These are phyloP conservation scores for Samsoniella hepiali DNA, from an alignment of 2,329 filamentous ascomycete genomes.

Conservation along the genomic window DNA sequence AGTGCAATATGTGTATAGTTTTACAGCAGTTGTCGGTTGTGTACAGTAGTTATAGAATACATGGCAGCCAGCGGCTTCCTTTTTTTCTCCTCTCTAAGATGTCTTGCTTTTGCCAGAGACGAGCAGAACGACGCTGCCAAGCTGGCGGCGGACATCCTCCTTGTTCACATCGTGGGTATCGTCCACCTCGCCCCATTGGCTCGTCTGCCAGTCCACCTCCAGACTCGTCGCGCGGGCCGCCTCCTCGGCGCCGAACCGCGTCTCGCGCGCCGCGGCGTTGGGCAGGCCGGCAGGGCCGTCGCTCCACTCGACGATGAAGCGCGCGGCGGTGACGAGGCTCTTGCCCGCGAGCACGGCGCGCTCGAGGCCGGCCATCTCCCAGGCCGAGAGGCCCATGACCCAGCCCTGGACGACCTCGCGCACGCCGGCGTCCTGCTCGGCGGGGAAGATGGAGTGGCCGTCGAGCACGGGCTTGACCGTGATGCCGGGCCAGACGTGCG, in stretches of 20 bases:
- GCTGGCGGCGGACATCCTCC: slow-evolving; percentile 81
- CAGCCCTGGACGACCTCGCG: slow-evolving; percentile 73
- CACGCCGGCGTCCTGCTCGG: slow-evolving; percentile 70
- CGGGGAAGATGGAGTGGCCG: slow-evolving; percentile 70
- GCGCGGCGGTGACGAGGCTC: slow-evolving; percentile 72
- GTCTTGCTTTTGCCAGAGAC: slow-evolving; percentile 58
- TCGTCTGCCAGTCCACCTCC: slow-evolving; percentile 87
- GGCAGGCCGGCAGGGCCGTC: slow-evolving; percentile 57
- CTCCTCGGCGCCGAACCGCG: slow-evolving; percentile 70
- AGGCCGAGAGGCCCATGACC: slow-evolving; percentile 68
- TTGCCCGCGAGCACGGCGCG: slow-evolving; percentile 81
- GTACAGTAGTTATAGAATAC: slow-evolving; percentile 13
- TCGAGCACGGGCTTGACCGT: slow-evolving; percentile 79
- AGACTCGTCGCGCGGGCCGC: slow-evolving; percentile 73
- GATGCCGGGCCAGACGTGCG: slow-evolving; percentile 78
- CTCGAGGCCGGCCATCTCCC: slow-evolving; percentile 85
- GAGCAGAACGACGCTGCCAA: slow-evolving; percentile 81
- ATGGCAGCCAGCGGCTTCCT: not conserved
- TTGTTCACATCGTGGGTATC: slow-evolving; percentile 96
- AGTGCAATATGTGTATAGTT: not conserved
- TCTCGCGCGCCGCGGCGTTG: slow-evolving; percentile 34
- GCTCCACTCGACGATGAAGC: slow-evolving; percentile 85
- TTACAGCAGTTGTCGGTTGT: not conserved
- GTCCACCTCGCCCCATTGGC: slow-evolving; percentile 93
- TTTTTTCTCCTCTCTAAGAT: not conserved